Evolutionary conservation across 805 yeast genomes (phyloP).

Genomic region (Barnettozyma californica): DNA sequence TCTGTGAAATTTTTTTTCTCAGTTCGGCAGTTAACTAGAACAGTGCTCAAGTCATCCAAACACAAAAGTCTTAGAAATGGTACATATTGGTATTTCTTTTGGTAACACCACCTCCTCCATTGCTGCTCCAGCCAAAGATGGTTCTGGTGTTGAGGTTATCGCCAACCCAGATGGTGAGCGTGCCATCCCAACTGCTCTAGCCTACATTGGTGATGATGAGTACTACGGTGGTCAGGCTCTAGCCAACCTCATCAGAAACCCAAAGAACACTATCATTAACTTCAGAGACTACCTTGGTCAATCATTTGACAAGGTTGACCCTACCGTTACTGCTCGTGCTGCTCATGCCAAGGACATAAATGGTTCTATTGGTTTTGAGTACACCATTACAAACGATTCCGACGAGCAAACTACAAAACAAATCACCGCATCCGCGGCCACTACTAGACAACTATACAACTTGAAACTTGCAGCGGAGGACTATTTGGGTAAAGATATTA

Average conservation of each 20-base stretch:
- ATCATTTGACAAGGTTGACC: conserved; percentile 63
- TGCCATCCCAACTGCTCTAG: conserved; percentile 85
- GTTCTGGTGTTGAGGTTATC: conserved; percentile 84
- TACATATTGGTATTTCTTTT: conserved; percentile 88
- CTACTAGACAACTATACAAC: conserved; percentile 77
- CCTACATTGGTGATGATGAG: conserved; percentile 92
- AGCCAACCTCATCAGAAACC: conserved; percentile 87
- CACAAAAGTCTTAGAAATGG: conserved; percentile 24
- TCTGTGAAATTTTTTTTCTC: not conserved
- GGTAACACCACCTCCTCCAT: conserved; percentile 96
- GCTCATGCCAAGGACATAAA: conserved; percentile 61
- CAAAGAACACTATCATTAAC: conserved; percentile 78
- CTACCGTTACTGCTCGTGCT: conserved; percentile 54
- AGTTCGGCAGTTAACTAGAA: not conserved
- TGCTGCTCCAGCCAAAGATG: conserved; percentile 80
- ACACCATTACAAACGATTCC: conserved; percentile 28
- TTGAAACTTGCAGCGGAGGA: conserved; percentile 88
- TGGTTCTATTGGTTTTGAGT: conserved; percentile 67
- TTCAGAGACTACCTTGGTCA: conserved; percentile 92
- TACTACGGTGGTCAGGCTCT: conserved; percentile 96
- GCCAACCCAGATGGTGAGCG: conserved; percentile 99
- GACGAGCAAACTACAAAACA: conserved; percentile 46
- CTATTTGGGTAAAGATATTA: conserved; percentile 75
- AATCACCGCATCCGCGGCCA: conserved; percentile 69
- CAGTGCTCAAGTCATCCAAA: not conserved